These are phyloP conservation scores for Kwoniella sp. DNA, from an alignment of 768 basidiomycete genomes.

Conservation along the genomic window DNA sequence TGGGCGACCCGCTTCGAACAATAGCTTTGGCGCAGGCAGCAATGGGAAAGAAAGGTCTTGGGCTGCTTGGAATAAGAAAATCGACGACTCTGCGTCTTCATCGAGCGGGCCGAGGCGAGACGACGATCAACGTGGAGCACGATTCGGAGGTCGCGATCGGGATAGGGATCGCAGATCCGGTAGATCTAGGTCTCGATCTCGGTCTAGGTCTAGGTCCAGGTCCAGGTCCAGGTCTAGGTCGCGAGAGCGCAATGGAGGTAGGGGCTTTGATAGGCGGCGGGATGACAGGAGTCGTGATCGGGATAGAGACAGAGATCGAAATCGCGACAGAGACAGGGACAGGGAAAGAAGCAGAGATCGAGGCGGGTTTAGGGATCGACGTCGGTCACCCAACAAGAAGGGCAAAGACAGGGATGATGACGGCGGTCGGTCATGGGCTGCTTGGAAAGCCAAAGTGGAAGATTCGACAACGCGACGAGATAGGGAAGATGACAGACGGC, in stretches of 20 bases:
- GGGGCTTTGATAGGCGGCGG: neutral
- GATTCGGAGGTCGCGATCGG: neutral
- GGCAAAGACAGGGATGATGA: conserved; percentile 14
- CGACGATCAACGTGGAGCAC: too few relatives aligned
- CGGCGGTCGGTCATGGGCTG: conserved; percentile 23
- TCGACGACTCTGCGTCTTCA: neutral
- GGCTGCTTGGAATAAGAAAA: conserved; percentile 25
- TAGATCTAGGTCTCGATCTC: neutral
- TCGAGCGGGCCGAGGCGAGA: neutral
- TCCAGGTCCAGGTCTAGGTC: conserved; percentile 2
- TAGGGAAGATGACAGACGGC: conserved; percentile 10
- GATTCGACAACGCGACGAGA: neutral
- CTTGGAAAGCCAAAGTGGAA: conserved; percentile 27
- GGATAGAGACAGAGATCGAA: conserved; percentile 9
- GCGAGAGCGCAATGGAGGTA: neutral
- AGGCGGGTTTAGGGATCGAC: conserved; percentile 5
- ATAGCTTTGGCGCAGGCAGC: neutral
- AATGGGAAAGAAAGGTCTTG: conserved; percentile 16
- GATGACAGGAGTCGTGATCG: conserved; percentile 9
- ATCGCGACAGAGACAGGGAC: conserved; percentile 19
- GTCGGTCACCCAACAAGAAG: conserved; percentile 3
- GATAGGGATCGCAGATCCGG: conserved; percentile 11
- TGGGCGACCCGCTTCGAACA: neutral
- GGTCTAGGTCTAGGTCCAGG: too few relatives aligned
- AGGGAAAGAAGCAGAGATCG: conserved; percentile 13